phyloP scores from a whole-genome alignment of 2,329 filamentous ascomycete species.

The Hypoxylon sp. region DNA sequence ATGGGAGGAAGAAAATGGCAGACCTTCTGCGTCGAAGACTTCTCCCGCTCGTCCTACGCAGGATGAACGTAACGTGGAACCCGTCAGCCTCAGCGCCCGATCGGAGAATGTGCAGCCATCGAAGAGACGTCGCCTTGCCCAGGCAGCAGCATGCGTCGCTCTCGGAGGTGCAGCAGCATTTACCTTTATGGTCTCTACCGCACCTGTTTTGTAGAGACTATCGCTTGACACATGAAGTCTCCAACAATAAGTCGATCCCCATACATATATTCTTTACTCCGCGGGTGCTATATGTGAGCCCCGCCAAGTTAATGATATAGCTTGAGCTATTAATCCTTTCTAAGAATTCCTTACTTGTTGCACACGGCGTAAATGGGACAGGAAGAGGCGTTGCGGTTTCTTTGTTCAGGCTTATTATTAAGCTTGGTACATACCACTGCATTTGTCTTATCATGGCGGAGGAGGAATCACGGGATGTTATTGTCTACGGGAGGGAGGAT shows the following conservation, averaged over 20 bases:
- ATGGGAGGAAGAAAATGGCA: neutral
- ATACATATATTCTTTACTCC: neutral
- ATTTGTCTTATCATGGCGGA: conserved; percentile 27
- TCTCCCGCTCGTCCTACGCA: neutral
- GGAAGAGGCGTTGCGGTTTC: conserved; percentile 40
- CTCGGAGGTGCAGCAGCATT: conserved; percentile 53
- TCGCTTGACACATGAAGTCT: neutral
- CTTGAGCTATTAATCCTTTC: neutral
- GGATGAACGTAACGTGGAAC: neutral
- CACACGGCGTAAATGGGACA: conserved; percentile 21
- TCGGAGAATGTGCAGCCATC: conserved; percentile 42
- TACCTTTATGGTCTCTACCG: conserved; percentile 51
- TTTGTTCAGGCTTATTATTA: conserved; percentile 33
- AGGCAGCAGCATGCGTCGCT: conserved; percentile 52
- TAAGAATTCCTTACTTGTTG: conserved; percentile 1
- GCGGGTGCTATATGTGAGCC: neutral
- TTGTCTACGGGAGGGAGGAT: conserved; percentile 13
- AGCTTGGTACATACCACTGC: conserved; percentile 29
- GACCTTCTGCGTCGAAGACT: neutral
- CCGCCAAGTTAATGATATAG: neutral
- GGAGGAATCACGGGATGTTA: conserved; percentile 6
- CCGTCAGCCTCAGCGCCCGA: conserved; percentile 18
- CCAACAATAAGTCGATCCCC: neutral
- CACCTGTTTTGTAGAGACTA: conserved; percentile 43
- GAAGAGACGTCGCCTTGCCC: conserved; percentile 52